These are phyloP conservation scores for Scutellaria minor DNA, from an alignment of 257 asterid species.

Conservation along the genomic window DNA sequence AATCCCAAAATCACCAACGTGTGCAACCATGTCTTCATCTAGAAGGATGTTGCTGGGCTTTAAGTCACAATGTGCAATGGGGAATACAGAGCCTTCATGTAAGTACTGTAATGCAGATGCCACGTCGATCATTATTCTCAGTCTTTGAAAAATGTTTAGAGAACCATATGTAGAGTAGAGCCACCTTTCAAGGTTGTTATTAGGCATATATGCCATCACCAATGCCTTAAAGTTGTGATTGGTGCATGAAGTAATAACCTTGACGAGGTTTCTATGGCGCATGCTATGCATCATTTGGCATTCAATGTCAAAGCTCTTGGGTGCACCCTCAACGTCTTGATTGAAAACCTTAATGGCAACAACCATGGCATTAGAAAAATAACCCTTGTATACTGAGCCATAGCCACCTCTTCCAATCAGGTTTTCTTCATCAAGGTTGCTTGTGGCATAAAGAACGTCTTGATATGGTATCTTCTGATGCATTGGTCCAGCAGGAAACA, in stretches of 20 bases:
- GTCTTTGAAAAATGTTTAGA: background rate
- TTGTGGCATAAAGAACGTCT: background rate
- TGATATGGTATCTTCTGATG: background rate
- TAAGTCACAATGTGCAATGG: constrained; percentile 8
- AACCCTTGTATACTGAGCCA: background rate
- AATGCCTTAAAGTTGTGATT: background rate
- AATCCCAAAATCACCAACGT: constrained; percentile 7
- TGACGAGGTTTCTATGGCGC: constrained; percentile 8
- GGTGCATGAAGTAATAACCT: constrained; percentile 3
- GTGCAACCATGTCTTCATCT: constrained; percentile 12
- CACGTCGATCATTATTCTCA: background rate
- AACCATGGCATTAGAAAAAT: background rate
- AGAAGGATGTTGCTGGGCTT: constrained; percentile 21
- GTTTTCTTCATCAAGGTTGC: background rate
- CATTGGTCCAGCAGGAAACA: too few relatives aligned
- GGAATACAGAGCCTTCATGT: background rate
- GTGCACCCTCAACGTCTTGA: background rate
- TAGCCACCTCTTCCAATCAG: constrained; percentile 6
- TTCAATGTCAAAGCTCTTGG: constrained; percentile 7
- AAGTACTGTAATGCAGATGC: background rate
- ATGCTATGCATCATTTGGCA: background rate
- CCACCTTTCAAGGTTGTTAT: background rate
- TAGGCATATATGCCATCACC: constrained; percentile 25
- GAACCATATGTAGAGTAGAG: constrained; percentile 6
- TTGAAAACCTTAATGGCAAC: constrained; percentile 8